A percentile compares a stretch with the other conserved stretches of the same genome.
Evolutionary conservation across 495 filamentous ascomycete genomes (phyloP).

Genomic region (Tuber magnatum): DNA sequence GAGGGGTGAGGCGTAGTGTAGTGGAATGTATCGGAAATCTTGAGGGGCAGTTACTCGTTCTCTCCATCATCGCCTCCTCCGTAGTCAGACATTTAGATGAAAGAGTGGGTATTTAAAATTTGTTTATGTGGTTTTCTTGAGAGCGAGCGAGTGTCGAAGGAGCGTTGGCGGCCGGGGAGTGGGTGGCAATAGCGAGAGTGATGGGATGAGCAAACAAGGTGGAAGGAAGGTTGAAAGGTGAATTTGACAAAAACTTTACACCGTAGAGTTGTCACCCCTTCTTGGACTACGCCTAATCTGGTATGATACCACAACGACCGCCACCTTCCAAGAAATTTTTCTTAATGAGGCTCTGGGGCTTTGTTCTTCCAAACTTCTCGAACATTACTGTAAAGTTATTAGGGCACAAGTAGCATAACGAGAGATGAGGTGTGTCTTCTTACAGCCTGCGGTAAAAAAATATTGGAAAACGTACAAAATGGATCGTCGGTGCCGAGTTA

Average conservation of each 20-base stretch:
- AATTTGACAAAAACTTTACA: conserved; percentile 4
- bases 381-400: conserved; percentile 5
- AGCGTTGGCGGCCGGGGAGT: neutral
- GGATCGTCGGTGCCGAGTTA: too few relatives aligned
- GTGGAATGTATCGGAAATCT: conserved; percentile 1
- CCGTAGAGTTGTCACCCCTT: conserved; percentile 9
- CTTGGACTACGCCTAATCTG: neutral
- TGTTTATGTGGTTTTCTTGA: neutral
- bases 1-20: conserved; percentile 2
- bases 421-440: too few relatives aligned
- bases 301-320: too few relatives aligned
- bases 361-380: neutral
- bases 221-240: neutral
- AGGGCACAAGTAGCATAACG: neutral
- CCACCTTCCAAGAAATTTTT: conserved; percentile 18
- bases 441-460: too few relatives aligned
- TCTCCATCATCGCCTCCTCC: conserved; percentile 32
- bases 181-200: neutral
- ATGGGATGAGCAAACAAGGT: neutral
- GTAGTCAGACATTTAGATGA: conserved; percentile 30
- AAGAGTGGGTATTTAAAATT: neutral
- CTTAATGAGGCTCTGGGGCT: conserved; percentile 11
- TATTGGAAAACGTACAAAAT: too few relatives aligned
- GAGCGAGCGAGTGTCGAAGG: neutral
- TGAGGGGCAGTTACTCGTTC: conserved; percentile 41